Percentiles rank a stretch among this genome's conserved stretches.
These are phyloP conservation scores for Bolboschoenus planiculmis DNA, from an alignment of 176 grass and related monocot species.

Conservation along the genomic window DNA sequence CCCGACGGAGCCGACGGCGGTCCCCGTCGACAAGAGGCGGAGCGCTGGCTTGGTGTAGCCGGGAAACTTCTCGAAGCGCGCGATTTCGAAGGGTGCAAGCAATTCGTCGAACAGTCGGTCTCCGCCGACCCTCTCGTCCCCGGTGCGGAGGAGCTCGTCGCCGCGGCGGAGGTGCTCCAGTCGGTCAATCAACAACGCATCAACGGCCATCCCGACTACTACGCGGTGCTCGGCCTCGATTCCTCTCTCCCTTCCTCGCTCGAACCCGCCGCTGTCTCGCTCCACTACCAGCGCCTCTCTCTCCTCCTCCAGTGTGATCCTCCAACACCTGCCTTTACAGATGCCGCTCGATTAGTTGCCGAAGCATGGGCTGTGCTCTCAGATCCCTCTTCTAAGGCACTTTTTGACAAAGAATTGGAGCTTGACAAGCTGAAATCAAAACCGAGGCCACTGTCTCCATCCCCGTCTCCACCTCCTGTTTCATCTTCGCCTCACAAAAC, in stretches of 20 bases:
- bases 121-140: conserved; percentile 41
- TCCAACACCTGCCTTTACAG: conserved; percentile 24
- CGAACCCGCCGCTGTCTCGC: conserved; percentile 29
- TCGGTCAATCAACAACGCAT: conserved; percentile 32
- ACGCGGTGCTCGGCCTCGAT: conserved; percentile 63
- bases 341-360: conserved; percentile 49
- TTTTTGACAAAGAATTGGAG: conserved; percentile 48
- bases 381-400: conserved; percentile 45
- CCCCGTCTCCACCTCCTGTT: neutral
- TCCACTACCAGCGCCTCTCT: conserved; percentile 52
- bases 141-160: conserved; percentile 55
- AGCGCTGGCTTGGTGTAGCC: conserved; percentile 41
- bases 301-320: conserved; percentile 39
- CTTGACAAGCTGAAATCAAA: conserved; percentile 18
- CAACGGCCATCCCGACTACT: conserved; percentile 48
- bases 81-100: conserved; percentile 64
- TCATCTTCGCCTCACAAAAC: neutral
- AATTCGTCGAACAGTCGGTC: conserved; percentile 60
- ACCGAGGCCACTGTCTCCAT: neutral
- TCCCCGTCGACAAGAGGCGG: conserved; percentile 26
- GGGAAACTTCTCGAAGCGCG: conserved; percentile 53
- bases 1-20: conserved; percentile 19
- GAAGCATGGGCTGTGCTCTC: conserved; percentile 62
- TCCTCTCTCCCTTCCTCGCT: conserved; percentile 29
- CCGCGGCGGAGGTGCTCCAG: conserved; percentile 47